A percentile compares a stretch with the other conserved stretches of the same genome.
phyloP scores from a whole-genome alignment of 169 alveolate species.

The Babesia bigemina region DNA sequence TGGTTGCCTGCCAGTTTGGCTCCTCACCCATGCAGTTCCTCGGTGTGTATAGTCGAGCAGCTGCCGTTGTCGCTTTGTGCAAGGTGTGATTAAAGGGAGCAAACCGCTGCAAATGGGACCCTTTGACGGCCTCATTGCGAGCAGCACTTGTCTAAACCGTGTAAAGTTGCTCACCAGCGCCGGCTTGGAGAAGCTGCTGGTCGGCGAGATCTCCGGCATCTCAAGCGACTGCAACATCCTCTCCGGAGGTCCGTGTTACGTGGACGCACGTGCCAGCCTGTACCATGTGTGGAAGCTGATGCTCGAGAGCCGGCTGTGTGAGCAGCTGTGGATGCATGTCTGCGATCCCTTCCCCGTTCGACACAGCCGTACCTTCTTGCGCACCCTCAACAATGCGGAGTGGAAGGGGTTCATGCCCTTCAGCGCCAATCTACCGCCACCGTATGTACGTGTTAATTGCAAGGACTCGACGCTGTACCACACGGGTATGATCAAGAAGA shows the following conservation, averaged over 20 bases:
- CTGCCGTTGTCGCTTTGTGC: too few relatives aligned
- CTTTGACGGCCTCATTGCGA: slow-evolving; percentile 26
- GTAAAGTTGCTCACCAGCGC: slow-evolving; percentile 42
- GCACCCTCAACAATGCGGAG: slow-evolving; percentile 51
- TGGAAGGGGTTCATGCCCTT: slow-evolving; percentile 63
- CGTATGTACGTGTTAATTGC: slow-evolving; percentile 36
- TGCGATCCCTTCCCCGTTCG: slow-evolving; percentile 54
- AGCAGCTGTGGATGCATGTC: slow-evolving; percentile 56
- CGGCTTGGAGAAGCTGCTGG: slow-evolving; percentile 49
- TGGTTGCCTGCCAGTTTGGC: too few relatives aligned
- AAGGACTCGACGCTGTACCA: slow-evolving; percentile 51
- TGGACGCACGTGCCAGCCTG: slow-evolving; percentile 24
- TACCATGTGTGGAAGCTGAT: slow-evolving; percentile 48
- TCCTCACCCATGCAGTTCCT: too few relatives aligned
- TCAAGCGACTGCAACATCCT: slow-evolving; percentile 26
- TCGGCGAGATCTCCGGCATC: slow-evolving; percentile 25
- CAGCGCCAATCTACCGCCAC: slow-evolving; percentile 38
- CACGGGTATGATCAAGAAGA: slow-evolving; percentile 56
- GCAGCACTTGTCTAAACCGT: slow-evolving; percentile 19
- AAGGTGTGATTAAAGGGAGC: too few relatives aligned
- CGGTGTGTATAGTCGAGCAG: too few relatives aligned
- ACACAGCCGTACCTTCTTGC: slow-evolving; percentile 17
- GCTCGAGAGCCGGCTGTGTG: slow-evolving; percentile 37
- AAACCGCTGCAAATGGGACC: slow-evolving; percentile 26
- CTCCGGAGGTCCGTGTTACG: slow-evolving; percentile 44